Evolutionary conservation across 805 yeast species (phyloP).

Genomic region (Monosporozyma servazzii): DNA sequence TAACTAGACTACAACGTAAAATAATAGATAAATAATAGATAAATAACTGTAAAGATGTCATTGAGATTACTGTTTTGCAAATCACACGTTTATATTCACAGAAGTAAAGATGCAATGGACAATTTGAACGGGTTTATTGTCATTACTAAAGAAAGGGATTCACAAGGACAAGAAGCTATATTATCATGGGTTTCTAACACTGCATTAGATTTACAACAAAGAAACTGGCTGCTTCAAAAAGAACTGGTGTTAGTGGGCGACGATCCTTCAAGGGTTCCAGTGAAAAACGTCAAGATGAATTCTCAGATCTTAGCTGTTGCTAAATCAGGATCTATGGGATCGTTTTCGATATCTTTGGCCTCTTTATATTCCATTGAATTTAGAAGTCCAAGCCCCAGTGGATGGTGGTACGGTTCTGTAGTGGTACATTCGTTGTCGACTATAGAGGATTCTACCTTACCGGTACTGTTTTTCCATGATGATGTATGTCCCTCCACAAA

Average conservation of each 20-base stretch:
- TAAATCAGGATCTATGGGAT: slow-evolving; percentile 1
- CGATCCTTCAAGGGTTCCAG: neutral
- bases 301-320: neutral
- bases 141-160: slow-evolving; percentile 43
- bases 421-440: slow-evolving; percentile 51
- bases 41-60: neutral
- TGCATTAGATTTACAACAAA: slow-evolving; percentile 9
- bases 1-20: too few relatives aligned
- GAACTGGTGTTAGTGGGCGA: slow-evolving; percentile 5
- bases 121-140: slow-evolving; percentile 73
- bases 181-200: slow-evolving; percentile 23
- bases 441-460: slow-evolving; percentile 48
- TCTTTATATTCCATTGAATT: slow-evolving; percentile 71
- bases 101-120: slow-evolving; percentile 61
- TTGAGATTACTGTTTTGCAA: slow-evolving; percentile 35
- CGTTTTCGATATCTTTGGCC: slow-evolving; percentile 33
- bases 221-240: slow-evolving; percentile 12
- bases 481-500: slow-evolving; percentile 71
- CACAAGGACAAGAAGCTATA: slow-evolving; percentile 34
- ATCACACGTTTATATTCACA: slow-evolving; percentile 77
- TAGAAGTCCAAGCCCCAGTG: slow-evolving; percentile 65
- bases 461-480: slow-evolving; percentile 88
- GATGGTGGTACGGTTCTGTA: slow-evolving; percentile 89
- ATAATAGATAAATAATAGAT: slow-evolving; percentile 1
- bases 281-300: neutral